A percentile compares a stretch with the other conserved stretches of the same genome.
Conservation (phyloP, 495 filamentous ascomycete species). For the Penicillium odoratum region DNA sequence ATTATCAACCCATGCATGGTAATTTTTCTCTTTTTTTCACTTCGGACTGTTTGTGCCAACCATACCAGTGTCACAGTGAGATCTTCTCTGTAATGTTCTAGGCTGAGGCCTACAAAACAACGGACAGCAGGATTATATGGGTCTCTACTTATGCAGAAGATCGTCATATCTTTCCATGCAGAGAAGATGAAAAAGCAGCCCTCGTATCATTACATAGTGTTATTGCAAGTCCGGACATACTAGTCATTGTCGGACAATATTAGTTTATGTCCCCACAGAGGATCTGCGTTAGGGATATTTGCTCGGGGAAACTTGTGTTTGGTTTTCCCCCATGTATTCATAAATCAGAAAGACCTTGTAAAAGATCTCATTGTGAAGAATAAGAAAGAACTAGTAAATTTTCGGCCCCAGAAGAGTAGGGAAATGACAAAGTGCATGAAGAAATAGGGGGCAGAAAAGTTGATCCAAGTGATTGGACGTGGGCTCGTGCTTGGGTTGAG, state of each 20-base stretch:
- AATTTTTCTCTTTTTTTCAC: background rate
- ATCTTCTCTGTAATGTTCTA: conserved; percentile 15
- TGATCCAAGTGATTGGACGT: conserved; percentile 8
- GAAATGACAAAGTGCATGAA: background rate
- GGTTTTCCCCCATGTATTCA: background rate
- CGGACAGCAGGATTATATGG: conserved; percentile 7
- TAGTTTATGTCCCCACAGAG: conserved; percentile 15
- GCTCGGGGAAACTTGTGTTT: background rate
- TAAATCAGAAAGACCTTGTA: background rate
- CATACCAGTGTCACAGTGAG: conserved; percentile 9
- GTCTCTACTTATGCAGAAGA: background rate
- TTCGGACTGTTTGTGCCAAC: background rate
- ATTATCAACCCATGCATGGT: background rate
- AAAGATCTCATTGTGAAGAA: background rate
- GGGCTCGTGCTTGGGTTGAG: conserved; percentile 1
- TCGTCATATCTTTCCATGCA: background rate
- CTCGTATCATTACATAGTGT: conserved; percentile 1
- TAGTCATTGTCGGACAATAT: conserved; percentile 16
- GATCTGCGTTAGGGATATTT: conserved; percentile 12
- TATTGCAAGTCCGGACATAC: background rate
- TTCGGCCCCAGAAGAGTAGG: background rate
- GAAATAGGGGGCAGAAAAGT: conserved; percentile 10
- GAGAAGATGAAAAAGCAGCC: background rate
- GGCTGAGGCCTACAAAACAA: conserved; percentile 12
- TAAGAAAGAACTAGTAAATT: background rate